These are phyloP conservation scores for Botrytis byssoidea DNA, from an alignment of 2,329 filamentous ascomycete species.

Conservation along the genomic window DNA sequence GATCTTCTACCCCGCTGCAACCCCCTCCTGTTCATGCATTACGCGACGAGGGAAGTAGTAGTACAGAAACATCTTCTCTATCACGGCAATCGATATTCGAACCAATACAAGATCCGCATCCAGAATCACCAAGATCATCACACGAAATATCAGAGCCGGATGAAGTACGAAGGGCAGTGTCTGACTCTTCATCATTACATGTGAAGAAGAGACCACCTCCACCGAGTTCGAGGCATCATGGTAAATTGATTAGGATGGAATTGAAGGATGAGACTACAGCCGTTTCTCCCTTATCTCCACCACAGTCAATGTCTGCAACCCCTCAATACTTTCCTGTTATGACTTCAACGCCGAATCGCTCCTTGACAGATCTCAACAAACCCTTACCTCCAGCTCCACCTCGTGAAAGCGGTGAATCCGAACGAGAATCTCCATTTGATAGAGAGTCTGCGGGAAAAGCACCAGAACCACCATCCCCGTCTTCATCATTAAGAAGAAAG, in stretches of 20 bases:
- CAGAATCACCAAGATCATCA: conserved; percentile 55
- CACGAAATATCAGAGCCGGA: conserved; percentile 59
- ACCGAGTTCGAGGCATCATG: conserved; percentile 76
- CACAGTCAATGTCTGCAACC: conserved; percentile 26
- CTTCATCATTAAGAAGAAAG: conserved; percentile 37
- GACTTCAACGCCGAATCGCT: conserved; percentile 33
- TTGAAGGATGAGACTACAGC: conserved; percentile 43
- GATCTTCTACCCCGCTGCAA: conserved; percentile 35
- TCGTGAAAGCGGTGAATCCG: conserved; percentile 45
- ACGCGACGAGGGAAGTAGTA: conserved; percentile 48
- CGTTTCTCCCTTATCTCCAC: conserved; percentile 36
- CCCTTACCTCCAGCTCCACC: conserved; percentile 57
- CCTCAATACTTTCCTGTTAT: conserved; percentile 29
- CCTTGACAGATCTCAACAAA: conserved; percentile 56
- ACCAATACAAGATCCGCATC: conserved; percentile 42
- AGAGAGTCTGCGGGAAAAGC: conserved; percentile 53
- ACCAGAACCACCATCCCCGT: conserved; percentile 45
- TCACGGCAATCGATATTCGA: conserved; percentile 61
- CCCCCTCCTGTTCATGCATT: conserved; percentile 33
- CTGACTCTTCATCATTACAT: conserved; percentile 32
- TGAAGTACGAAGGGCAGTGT: conserved; percentile 44
- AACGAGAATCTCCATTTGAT: conserved; percentile 52
- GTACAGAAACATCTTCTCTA: conserved; percentile 57
- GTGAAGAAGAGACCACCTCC: conserved; percentile 69
- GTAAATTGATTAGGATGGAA: conserved; percentile 64